Evolutionary conservation across 768 basidiomycete species (phyloP).

Genomic region (Udeniomyces megalosporus): DNA sequence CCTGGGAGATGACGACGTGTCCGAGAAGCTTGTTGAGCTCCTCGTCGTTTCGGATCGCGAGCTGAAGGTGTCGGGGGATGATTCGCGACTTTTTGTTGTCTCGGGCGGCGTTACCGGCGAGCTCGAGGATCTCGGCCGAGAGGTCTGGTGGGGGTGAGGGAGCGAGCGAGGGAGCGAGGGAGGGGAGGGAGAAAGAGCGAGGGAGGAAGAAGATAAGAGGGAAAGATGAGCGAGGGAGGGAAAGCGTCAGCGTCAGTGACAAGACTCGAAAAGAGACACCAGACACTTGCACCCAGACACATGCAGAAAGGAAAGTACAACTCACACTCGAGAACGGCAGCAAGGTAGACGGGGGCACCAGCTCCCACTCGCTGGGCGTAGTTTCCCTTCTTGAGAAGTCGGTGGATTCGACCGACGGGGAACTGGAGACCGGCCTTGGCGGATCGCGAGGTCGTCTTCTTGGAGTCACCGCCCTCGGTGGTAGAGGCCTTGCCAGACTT

Average conservation of each 20-base stretch:
- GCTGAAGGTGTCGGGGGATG: slow-evolving; percentile 78
- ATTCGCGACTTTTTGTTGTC: slow-evolving; percentile 93
- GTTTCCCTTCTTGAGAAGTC: slow-evolving; percentile 31
- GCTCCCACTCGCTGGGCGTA: slow-evolving; percentile 59
- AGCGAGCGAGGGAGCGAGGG: slow-evolving; percentile 11
- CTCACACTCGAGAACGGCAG: slow-evolving; percentile 62
- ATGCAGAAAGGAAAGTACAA: not conserved
- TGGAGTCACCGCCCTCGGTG: slow-evolving; percentile 24
- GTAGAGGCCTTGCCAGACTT: slow-evolving; percentile 34
- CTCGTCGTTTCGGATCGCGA: slow-evolving; percentile 82
- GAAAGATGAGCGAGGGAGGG: too few relatives aligned
- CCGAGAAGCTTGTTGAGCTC: slow-evolving; percentile 57
- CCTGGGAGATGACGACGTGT: slow-evolving; percentile 77
- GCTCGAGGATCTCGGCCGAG: slow-evolving; percentile 81
- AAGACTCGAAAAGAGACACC: not conserved
- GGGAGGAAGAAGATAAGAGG: too few relatives aligned
- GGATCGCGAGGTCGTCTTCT: slow-evolving; percentile 52
- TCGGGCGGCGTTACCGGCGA: slow-evolving; percentile 61
- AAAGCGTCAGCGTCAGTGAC: not conserved
- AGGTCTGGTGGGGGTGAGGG: slow-evolving; percentile 39
- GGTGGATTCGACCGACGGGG: slow-evolving; percentile 78
- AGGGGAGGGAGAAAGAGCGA: too few relatives aligned
- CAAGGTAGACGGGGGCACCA: slow-evolving; percentile 85
- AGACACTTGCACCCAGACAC: too few relatives aligned
- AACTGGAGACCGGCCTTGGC: slow-evolving; percentile 41